Conservation (phyloP, 1,139 yeast genomes). For the Starmera stellimalicola region DNA sequence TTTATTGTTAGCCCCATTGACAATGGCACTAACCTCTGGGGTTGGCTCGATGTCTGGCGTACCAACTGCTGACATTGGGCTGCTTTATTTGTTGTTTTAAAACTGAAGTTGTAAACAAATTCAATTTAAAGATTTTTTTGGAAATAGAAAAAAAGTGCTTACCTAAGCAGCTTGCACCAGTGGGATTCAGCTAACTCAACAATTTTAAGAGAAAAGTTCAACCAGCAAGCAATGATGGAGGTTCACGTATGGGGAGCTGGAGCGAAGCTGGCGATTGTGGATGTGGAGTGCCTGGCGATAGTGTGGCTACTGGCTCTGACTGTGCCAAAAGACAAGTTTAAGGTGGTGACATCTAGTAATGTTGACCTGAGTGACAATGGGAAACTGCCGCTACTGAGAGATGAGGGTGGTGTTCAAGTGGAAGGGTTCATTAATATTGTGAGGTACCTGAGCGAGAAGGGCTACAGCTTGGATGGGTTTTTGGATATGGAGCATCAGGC, state of each 20-base stretch:
- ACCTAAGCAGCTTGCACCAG: too few species aligned
- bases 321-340: slow-evolving; percentile 19
- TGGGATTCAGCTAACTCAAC: too few species aligned
- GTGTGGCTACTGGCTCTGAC: slow-evolving; percentile 24
- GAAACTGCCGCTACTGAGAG: slow-evolving; percentile 45
- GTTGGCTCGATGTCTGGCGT: slow-evolving; percentile 3
- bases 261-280: slow-evolving; percentile 23
- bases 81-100: too few species aligned
- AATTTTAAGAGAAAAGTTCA: too few species aligned
- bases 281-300: slow-evolving; percentile 36
- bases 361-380: slow-evolving; percentile 45
- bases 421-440: slow-evolving; percentile 46
- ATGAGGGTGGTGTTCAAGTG: slow-evolving; percentile 19
- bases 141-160: too few species aligned
- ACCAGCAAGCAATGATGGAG: slow-evolving; percentile 4
- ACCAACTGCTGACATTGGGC: slow-evolving; percentile 2
- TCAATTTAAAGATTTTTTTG: too few species aligned
- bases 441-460: slow-evolving; percentile 21
- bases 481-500: slow-evolving; percentile 16
- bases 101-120: too few species aligned
- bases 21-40: slow-evolving; percentile 1
- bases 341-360: slow-evolving; percentile 46
- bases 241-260: slow-evolving; percentile 17
- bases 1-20: not conserved
- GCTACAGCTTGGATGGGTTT: slow-evolving; percentile 6